Evolutionary conservation across 768 basidiomycete species (phyloP).

Genomic region (Podaxis sp.): DNA sequence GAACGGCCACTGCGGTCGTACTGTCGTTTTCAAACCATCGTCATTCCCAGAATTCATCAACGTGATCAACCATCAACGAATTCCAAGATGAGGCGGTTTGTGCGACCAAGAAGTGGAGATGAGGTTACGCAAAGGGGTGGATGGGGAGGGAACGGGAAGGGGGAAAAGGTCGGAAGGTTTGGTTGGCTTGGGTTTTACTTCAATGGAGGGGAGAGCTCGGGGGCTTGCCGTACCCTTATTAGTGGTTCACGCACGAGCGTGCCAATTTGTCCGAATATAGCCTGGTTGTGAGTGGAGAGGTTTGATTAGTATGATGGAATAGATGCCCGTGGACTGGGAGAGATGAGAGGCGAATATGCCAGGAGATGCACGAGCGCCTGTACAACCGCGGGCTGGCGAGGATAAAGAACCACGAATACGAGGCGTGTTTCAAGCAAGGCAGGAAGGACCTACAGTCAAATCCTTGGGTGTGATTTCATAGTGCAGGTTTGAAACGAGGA

Average conservation of each 20-base stretch:
- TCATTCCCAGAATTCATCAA: constrained; percentile 19
- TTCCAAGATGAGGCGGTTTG: constrained; percentile 27
- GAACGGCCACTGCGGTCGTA: constrained; percentile 97
- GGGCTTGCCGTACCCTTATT: constrained; percentile 89
- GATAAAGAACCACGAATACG: not conserved
- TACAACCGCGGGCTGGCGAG: not conserved
- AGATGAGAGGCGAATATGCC: not conserved
- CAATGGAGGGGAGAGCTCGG: constrained; percentile 54
- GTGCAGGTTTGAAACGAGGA: constrained; percentile 78
- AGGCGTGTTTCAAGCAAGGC: not conserved
- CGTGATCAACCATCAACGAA: constrained; percentile 10
- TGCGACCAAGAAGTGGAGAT: not conserved
- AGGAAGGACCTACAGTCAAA: constrained; percentile 60
- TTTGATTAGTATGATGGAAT: not conserved
- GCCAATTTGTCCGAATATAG: constrained; percentile 90
- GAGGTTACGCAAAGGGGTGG: not conserved
- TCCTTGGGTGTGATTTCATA: constrained; percentile 91
- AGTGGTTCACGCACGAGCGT: constrained; percentile 89
- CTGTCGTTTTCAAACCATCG: constrained; percentile 81
- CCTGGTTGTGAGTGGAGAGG: constrained; percentile 37
- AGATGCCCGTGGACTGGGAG: not conserved
- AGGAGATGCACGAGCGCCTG: not conserved
- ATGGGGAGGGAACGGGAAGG: constrained; percentile 23
- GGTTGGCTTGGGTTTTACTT: constrained; percentile 44
- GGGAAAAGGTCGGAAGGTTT: constrained; percentile 34